A percentile compares a stretch with the other conserved stretches of the same genome.
Conservation (phyloP, 2,329 filamentous ascomycete genomes). For the Neobulgaria alba region DNA sequence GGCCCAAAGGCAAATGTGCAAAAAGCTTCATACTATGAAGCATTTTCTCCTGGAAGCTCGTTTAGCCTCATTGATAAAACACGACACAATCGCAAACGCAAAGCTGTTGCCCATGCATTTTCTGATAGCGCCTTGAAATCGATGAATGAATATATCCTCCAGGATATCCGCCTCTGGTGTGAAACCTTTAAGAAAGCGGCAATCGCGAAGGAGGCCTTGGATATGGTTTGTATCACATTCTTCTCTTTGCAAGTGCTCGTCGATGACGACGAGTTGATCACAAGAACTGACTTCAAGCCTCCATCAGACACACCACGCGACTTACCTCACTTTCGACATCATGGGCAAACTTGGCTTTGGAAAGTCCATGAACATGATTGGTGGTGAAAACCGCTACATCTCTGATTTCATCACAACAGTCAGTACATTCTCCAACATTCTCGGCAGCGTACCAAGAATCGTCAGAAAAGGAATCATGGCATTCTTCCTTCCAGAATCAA, state of each 20-base stretch:
- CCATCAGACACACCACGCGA: too few species aligned
- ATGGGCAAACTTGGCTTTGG: conserved; percentile 2
- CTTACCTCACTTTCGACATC: conserved; percentile 2
- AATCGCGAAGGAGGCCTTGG: too few species aligned
- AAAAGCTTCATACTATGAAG: conserved; percentile 4
- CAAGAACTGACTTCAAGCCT: not conserved
- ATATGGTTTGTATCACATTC: too few species aligned
- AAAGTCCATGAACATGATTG: not conserved
- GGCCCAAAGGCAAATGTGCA: conserved; percentile 5
- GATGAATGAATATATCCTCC: conserved; percentile 9
- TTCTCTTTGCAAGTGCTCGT: too few species aligned
- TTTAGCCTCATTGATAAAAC: conserved; percentile 61
- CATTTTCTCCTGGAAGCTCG: too few species aligned
- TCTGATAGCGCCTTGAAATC: conserved; percentile 10
- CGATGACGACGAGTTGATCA: too few species aligned
- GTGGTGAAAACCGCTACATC: not conserved
- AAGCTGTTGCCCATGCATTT: conserved; percentile 53
- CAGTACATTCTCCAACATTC: too few species aligned
- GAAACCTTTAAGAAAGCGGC: too few species aligned
- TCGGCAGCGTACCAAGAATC: conserved; percentile 49
- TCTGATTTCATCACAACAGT: too few species aligned
- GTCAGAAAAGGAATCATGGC: too few species aligned
- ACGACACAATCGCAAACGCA: conserved; percentile 58
- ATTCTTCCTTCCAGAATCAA: too few species aligned
- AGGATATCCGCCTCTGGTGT: conserved; percentile 43